These are phyloP conservation scores for Roridomyces roridus DNA, from an alignment of 768 basidiomycete genomes.

Conservation along the genomic window DNA sequence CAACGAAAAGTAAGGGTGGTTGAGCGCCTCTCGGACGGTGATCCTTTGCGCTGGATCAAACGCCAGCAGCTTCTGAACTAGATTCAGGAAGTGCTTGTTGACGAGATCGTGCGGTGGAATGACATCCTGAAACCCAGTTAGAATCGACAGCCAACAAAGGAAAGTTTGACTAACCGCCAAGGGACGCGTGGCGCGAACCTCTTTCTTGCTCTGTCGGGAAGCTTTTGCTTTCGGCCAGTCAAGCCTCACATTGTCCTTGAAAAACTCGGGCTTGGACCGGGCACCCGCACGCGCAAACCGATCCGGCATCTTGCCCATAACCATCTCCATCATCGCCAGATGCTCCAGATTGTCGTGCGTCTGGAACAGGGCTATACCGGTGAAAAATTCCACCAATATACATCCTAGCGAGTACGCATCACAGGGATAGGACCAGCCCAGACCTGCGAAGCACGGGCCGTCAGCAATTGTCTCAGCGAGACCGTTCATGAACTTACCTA, in stretches of 20 bases:
- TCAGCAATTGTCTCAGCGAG: constrained; percentile 1
- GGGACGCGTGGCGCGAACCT: constrained; percentile 84
- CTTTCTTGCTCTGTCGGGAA: constrained; percentile 90
- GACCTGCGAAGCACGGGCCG: constrained; percentile 56
- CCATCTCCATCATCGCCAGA: constrained; percentile 99
- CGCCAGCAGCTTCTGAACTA: constrained; percentile 84
- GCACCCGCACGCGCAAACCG: constrained; percentile 79
- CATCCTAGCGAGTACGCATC: constrained; percentile 99
- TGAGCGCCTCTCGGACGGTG: constrained; percentile 85
- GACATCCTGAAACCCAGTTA: constrained; percentile 64
- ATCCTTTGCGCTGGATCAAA: constrained; percentile 92
- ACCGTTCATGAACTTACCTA: constrained; percentile 58
- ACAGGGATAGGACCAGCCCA: constrained; percentile 98
- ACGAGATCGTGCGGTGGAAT: constrained; percentile 77
- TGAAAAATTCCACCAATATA: constrained; percentile 98
- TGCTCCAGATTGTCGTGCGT: constrained; percentile 99
- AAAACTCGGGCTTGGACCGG: constrained; percentile 89
- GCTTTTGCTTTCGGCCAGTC: constrained; percentile 94
- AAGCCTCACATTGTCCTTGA: constrained; percentile 83
- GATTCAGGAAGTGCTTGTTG: constrained; percentile 84
- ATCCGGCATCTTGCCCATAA: constrained; percentile 97
- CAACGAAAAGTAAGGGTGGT: constrained; percentile 84
- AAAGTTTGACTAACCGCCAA: constrained; percentile 63
- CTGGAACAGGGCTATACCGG: constrained; percentile 97
- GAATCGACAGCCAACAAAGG: constrained; percentile 6